Evolutionary conservation across 371 early-diverging fungal genomes (phyloP).

Genomic region (Haplosporangium sp.): DNA sequence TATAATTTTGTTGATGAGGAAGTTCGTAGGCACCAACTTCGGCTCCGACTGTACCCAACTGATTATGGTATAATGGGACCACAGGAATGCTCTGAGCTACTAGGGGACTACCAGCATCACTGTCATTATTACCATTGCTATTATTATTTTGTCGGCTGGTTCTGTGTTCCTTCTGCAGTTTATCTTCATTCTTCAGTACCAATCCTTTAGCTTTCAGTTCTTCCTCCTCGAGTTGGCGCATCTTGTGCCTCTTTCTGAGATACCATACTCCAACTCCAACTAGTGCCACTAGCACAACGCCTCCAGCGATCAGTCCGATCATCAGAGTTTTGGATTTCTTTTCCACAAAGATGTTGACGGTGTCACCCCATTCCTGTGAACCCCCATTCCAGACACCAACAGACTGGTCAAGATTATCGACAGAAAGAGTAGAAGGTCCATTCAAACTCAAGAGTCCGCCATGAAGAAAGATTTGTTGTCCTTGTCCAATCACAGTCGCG

Average conservation of each 20-base stretch:
- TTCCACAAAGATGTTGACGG: conserved; percentile 14
- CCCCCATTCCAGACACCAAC: conserved; percentile 38
- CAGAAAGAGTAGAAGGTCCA: neutral
- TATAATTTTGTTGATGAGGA: neutral
- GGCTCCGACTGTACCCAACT: neutral
- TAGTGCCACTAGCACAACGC: conserved; percentile 11
- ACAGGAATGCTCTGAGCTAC: neutral
- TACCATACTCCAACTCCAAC: conserved; percentile 28
- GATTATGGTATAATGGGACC: neutral
- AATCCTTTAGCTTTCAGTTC: conserved; percentile 39
- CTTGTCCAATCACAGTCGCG: conserved; percentile 31
- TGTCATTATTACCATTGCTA: no score
- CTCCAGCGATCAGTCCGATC: conserved; percentile 46
- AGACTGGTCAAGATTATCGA: conserved; percentile 13
- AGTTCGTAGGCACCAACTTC: neutral
- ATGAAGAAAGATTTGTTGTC: conserved; percentile 44
- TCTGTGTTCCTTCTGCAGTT: conserved; percentile 40
- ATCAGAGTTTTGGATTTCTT: conserved; percentile 29
- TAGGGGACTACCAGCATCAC: neutral
- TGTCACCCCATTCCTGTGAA: conserved; percentile 26
- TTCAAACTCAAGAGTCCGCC: conserved; percentile 35
- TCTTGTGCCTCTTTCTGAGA: conserved; percentile 14
- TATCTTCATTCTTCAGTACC: conserved; percentile 47
- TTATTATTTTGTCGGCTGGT: conserved; percentile 1
- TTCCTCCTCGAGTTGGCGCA: conserved; percentile 33